Base-by-base conservation (phyloP, 106 monocot genomes). In the Dendrobium nobile region DNA sequence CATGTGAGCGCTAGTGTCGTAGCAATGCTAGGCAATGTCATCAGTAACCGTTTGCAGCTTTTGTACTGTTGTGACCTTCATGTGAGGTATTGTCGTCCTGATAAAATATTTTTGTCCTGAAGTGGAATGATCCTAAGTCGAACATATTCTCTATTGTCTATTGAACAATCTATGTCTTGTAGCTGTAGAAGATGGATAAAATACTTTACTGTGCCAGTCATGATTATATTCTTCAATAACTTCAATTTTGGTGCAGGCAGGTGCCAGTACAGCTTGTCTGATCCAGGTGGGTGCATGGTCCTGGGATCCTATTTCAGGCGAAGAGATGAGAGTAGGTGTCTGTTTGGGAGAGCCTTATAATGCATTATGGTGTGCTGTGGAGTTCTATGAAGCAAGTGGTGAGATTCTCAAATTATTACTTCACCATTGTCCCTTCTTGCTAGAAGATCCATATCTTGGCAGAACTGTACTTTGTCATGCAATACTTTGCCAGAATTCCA, bases 341-440 rank as follows among this genome's bases (percentile, higher is more conserved):
- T 87, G 92, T 56, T 67, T 92, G 72, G 89, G 87, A 45, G 87
- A 92, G 67, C 82, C 86, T 45, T 92, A 92, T 75, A 86, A 83
- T 82, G 84, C 89, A 33, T 80, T 74, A 51, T 89, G 89, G 87
- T 92, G 92, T 47, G 89, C 89, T 45, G 88, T 92, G 16, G 92
- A 92, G 73, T 92, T 85, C 67, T 89, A 78, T 72, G 92, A 89
- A 82, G 26, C 78, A 54, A 92, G 76, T 77, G 89, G 89, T 6
- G 80, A 82, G 78, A 89, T 89, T 56, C 86, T 92, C 10, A 84
- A 74, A 7, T 10, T 84, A 26, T 77, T 92, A 40, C 92, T 92
- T 76, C 74, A 80, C 4, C 82, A 86, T 67, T 75, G 84, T 20
- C 87, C 87, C 17, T 80, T 54, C 77, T 48, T 83, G 78, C 80